These are phyloP conservation scores for Bipolaris gigantea DNA, from an alignment of 2,329 filamentous ascomycete species.

Conservation along the genomic window DNA sequence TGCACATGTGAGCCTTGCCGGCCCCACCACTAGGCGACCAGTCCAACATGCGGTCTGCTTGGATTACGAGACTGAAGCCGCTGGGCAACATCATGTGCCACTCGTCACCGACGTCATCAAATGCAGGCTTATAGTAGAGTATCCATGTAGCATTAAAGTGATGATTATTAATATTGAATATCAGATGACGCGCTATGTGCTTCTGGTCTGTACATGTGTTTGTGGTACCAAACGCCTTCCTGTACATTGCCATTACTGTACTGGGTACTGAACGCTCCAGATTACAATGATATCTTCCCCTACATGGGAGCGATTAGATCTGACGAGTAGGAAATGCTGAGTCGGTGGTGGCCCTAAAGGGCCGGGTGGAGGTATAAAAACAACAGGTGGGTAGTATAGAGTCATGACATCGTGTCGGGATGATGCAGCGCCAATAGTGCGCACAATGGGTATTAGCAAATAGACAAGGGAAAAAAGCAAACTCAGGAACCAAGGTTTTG, in stretches of 20 bases:
- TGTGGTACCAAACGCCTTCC: constrained; percentile 1
- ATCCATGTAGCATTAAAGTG: not conserved
- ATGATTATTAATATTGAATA: constrained; percentile 3
- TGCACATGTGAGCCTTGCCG: not conserved
- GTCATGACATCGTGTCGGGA: constrained; percentile 35
- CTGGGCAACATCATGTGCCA: not conserved
- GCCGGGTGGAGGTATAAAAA: constrained; percentile 20
- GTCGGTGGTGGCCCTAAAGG: constrained; percentile 15
- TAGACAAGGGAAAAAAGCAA: constrained; percentile 16
- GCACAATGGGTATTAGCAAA: constrained; percentile 28
- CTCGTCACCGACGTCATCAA: not conserved
- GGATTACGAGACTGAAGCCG: not conserved
- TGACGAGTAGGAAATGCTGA: constrained; percentile 2
- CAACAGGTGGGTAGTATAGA: constrained; percentile 14
- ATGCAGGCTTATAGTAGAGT: not conserved
- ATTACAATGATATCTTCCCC: constrained; percentile 7
- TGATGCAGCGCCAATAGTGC: constrained; percentile 18
- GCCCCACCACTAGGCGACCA: constrained; percentile 1
- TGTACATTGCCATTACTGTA: not conserved
- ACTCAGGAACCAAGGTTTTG: not conserved
- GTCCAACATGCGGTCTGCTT: not conserved
- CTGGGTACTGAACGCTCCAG: not conserved
- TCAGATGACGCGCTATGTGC: not conserved
- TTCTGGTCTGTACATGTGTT: constrained; percentile 1
- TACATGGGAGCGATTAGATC: constrained; percentile 39